Conservation (phyloP, 2,329 filamentous ascomycete species). For the Pseudomassariella vexata region DNA sequence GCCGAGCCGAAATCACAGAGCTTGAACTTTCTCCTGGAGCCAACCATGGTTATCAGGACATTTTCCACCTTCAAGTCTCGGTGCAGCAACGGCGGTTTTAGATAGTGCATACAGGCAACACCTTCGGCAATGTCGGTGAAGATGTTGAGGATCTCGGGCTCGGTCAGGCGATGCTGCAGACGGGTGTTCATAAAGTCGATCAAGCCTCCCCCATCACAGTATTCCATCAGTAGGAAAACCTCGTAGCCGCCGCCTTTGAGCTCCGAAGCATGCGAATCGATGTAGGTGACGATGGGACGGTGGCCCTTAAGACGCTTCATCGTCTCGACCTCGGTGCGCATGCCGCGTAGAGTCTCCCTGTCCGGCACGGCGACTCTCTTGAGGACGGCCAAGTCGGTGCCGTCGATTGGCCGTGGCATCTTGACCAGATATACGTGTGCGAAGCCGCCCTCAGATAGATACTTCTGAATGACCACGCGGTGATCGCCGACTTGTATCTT, state of each 20-base stretch:
- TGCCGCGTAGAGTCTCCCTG: conserved; percentile 87
- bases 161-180: conserved; percentile 89
- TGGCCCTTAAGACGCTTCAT: conserved; percentile 99
- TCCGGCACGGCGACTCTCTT: conserved; percentile 96
- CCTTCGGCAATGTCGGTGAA: conserved; percentile 95
- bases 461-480: conserved; percentile 90
- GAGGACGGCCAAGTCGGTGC: conserved; percentile 76
- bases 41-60: conserved; percentile 73
- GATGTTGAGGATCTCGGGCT: conserved; percentile 95
- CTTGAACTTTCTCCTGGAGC: conserved; percentile 75
- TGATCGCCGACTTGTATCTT: conserved; percentile 95
- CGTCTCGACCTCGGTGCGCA: conserved; percentile 98
- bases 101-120: conserved; percentile 98
- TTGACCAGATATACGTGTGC: conserved; percentile 97
- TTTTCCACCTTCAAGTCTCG: conserved; percentile 98
- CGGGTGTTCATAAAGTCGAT: conserved; percentile 99
- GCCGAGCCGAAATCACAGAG: conserved; percentile 97
- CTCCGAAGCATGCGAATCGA: conserved; percentile 96
- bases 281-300: conserved; percentile 92
- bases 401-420: conserved; percentile 69
- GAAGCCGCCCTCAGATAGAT: conserved; percentile 96
- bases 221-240: conserved; percentile 98
- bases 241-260: conserved; percentile 90
- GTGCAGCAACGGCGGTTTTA: conserved; percentile 88
- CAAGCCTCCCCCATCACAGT: conserved; percentile 85